Percentiles rank a stretch among this genome's conserved stretches.
These are phyloP conservation scores for Hydnomerulius pinastri DNA, from an alignment of 768 basidiomycete genomes.

Conservation along the genomic window DNA sequence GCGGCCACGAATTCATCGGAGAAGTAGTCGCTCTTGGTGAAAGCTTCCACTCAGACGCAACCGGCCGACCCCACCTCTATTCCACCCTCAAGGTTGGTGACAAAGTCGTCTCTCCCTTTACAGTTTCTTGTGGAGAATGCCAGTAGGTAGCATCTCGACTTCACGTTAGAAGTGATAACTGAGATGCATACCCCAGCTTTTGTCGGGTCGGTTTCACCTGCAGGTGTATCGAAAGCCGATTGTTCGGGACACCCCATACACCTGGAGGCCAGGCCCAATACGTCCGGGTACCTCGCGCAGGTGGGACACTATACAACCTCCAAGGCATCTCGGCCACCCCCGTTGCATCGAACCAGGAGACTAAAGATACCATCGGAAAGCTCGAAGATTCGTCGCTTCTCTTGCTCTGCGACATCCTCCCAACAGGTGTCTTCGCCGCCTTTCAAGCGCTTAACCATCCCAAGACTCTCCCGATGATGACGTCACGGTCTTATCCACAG, in stretches of 20 bases:
- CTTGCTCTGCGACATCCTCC: slow-evolving; percentile 75
- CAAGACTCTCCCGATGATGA: slow-evolving; percentile 62
- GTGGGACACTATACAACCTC: slow-evolving; percentile 73
- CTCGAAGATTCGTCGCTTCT: slow-evolving; percentile 68
- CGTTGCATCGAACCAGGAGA: slow-evolving; percentile 22
- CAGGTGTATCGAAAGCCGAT: slow-evolving; percentile 58
- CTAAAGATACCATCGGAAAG: slow-evolving; percentile 38
- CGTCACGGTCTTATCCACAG: slow-evolving; percentile 59
- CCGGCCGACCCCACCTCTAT: slow-evolving; percentile 63
- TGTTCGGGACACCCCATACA: slow-evolving; percentile 68
- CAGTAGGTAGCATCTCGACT: slow-evolving; percentile 48
- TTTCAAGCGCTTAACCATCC: slow-evolving; percentile 72
- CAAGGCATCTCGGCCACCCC: slow-evolving; percentile 40
- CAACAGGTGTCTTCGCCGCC: slow-evolving; percentile 78
- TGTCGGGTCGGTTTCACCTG: slow-evolving; percentile 75
- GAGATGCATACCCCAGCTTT: slow-evolving; percentile 42
- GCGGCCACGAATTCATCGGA: slow-evolving; percentile 80
- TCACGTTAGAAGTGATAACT: background rate
- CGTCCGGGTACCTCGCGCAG: slow-evolving; percentile 75
- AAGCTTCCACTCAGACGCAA: slow-evolving; percentile 45
- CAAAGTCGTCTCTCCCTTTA: slow-evolving; percentile 80
- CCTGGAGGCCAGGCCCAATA: slow-evolving; percentile 82
- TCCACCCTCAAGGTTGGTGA: slow-evolving; percentile 67
- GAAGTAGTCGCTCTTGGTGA: slow-evolving; percentile 67
- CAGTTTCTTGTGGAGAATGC: slow-evolving; percentile 84